phyloP scores from a whole-genome alignment of 352 stramenopile genomes.

The Phytophthora sojae region DNA sequence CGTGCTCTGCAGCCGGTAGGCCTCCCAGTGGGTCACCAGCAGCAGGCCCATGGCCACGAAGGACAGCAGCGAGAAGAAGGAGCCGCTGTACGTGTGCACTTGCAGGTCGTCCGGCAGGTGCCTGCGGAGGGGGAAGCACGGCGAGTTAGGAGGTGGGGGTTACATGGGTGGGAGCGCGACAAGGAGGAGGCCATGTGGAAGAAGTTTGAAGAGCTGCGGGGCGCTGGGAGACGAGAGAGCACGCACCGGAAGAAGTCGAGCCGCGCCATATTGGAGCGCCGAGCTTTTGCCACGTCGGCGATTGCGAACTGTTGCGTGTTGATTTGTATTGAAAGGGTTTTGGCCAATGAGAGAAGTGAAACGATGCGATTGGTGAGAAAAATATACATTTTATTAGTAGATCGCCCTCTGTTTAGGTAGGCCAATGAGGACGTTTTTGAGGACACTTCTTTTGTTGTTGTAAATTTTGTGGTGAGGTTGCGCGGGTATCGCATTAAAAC shows the following conservation, averaged over 20 bases:
- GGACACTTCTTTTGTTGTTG: not conserved
- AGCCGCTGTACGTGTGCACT: constrained; percentile 61
- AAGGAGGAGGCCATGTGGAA: not conserved
- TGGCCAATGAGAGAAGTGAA: not conserved
- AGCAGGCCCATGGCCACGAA: constrained; percentile 63
- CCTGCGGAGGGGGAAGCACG: constrained; percentile 29
- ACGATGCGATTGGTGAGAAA: not conserved
- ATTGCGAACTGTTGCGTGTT: constrained; percentile 5
- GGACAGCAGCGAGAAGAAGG: constrained; percentile 76
- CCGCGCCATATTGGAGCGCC: constrained; percentile 27
- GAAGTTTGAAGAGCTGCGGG: not conserved
- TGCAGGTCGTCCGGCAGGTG: constrained; percentile 83
- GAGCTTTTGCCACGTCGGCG: constrained; percentile 32
- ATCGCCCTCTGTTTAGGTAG: not conserved
- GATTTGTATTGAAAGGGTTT: not conserved
- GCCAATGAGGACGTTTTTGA: not conserved
- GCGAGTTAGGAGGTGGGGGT: constrained; percentile 20
- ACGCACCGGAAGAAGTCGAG: constrained; percentile 77
- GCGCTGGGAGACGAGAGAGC: not conserved
- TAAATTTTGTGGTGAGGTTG: too few relatives aligned
- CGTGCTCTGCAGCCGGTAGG: constrained; percentile 52
- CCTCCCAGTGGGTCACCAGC: constrained; percentile 65
- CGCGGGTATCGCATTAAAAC: too few relatives aligned
- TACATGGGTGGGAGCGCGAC: constrained; percentile 15
- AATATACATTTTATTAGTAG: not conserved